Percentiles rank a stretch among this genome's conserved stretches.
Conservation (phyloP, 768 basidiomycete genomes). For the Tulasnella calospora region DNA sequence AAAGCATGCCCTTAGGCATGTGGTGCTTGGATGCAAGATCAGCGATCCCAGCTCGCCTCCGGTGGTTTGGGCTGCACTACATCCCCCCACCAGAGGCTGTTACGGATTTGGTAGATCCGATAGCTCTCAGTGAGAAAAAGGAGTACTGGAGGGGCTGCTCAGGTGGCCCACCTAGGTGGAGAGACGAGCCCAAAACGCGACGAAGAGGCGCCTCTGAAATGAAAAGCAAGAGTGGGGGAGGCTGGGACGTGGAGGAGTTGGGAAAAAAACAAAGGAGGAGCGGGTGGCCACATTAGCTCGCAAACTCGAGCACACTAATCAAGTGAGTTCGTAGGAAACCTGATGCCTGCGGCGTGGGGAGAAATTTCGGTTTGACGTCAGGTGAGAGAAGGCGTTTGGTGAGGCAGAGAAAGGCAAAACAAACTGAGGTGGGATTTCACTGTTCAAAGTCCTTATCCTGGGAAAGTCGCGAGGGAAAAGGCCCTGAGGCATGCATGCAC, state of each 20-base stretch:
- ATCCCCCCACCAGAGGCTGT: not conserved
- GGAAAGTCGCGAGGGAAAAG: not conserved
- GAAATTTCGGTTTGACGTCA: not conserved
- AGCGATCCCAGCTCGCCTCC: not conserved
- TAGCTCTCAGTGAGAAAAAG: not conserved
- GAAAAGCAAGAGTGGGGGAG: not conserved
- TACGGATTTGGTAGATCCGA: slow-evolving; percentile 7
- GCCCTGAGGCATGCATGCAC: slow-evolving; percentile 2
- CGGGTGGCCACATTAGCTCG: not conserved
- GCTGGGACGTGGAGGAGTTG: not conserved
- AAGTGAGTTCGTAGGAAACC: not conserved
- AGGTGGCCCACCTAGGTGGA: not conserved
- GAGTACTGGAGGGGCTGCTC: not conserved
- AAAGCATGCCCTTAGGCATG: not conserved
- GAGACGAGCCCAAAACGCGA: not conserved
- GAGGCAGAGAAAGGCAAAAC: not conserved
- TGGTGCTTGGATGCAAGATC: not conserved
- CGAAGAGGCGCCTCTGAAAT: not conserved
- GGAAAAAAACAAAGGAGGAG: not conserved
- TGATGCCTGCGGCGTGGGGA: not conserved
- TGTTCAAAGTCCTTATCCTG: not conserved
- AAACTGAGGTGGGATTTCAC: not conserved
- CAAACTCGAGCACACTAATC: not conserved
- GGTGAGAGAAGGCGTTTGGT: not conserved
- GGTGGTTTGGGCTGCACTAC: not conserved